A percentile compares a stretch with the other conserved stretches of the same genome.
phyloP scores from a whole-genome alignment of 1,284 basidiomycete genomes.

The Mrakiaceae sp. region DNA sequence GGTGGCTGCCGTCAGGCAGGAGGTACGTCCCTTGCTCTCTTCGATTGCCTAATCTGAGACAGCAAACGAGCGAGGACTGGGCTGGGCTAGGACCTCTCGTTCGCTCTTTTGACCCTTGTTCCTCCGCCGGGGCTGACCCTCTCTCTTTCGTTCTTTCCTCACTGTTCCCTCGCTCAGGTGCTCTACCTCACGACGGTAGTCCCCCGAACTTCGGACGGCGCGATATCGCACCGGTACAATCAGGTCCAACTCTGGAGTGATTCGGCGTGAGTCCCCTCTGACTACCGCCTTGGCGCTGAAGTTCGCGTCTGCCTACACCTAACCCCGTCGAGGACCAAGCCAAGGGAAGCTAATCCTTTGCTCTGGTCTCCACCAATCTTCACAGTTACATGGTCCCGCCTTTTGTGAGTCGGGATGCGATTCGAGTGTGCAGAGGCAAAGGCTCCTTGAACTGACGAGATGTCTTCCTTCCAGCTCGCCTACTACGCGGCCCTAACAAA shows the following conservation, averaged over 20 bases:
- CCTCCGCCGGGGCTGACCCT: not conserved
- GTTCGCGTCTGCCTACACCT: conserved; percentile 1
- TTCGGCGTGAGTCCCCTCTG: not conserved
- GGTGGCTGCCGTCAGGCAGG: conserved; percentile 18
- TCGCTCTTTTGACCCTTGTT: not conserved
- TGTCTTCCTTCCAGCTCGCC: conserved; percentile 40
- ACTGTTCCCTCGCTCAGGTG: conserved; percentile 20
- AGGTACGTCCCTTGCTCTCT: conserved; percentile 20
- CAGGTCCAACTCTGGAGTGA: conserved; percentile 26
- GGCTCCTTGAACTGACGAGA: not conserved
- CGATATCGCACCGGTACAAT: conserved; percentile 32
- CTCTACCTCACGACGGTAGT: conserved; percentile 22
- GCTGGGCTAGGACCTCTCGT: conserved; percentile 18
- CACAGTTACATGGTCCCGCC: conserved; percentile 67
- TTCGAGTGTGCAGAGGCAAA: not conserved
- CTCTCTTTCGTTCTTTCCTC: not conserved
- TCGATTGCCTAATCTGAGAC: conserved; percentile 28
- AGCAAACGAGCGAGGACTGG: conserved; percentile 28
- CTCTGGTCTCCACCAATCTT: conserved; percentile 39
- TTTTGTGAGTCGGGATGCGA: not conserved
- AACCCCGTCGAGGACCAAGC: not conserved
- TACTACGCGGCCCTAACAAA: conserved; percentile 64
- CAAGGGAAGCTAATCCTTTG: conserved; percentile 45
- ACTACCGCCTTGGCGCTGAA: not conserved
- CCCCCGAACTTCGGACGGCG: conserved; percentile 25